phyloP scores from a whole-genome alignment of 768 basidiomycete species.

The Lentinula sp. region DNA sequence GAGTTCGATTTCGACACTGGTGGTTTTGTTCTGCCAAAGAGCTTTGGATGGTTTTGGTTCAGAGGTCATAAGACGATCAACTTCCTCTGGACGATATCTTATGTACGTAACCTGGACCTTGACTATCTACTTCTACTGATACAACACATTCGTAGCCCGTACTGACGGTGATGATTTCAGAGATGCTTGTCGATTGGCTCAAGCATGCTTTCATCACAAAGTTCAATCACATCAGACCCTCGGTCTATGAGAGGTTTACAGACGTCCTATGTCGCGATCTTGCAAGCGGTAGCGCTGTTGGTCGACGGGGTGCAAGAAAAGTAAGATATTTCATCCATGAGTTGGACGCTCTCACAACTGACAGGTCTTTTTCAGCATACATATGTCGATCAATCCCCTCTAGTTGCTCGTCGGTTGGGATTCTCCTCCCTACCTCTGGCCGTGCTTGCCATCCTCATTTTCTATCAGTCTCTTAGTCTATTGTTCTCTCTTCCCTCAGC shows the following conservation, averaged over 20 bases:
- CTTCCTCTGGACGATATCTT: constrained; percentile 83
- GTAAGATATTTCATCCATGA: constrained; percentile 24
- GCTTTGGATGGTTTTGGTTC: constrained; percentile 72
- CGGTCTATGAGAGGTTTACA: constrained; percentile 90
- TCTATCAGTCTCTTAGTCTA: constrained; percentile 62
- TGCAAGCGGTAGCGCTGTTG: constrained; percentile 68
- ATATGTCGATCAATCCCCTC: constrained; percentile 92
- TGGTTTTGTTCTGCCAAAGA: constrained; percentile 71
- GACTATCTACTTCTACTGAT: background rate
- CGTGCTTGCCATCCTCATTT: constrained; percentile 72
- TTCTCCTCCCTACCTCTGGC: constrained; percentile 92
- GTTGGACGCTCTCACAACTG: background rate
- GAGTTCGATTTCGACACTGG: constrained; percentile 72
- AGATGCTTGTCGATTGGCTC: constrained; percentile 96
- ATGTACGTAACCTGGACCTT: constrained; percentile 45
- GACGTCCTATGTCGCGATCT: constrained; percentile 95
- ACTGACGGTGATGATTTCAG: constrained; percentile 82
- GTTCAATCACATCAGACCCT: constrained; percentile 96
- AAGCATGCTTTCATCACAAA: constrained; percentile 99
- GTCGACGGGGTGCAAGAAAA: constrained; percentile 65
- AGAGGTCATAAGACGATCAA: constrained; percentile 45
- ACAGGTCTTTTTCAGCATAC: constrained; percentile 47
- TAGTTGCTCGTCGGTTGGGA: constrained; percentile 89
- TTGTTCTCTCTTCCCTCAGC: constrained; percentile 47
- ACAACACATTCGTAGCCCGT: constrained; percentile 61